These are phyloP conservation scores for Aspergillus viridinutans DNA, from an alignment of 2,329 filamentous ascomycete species.

Conservation along the genomic window DNA sequence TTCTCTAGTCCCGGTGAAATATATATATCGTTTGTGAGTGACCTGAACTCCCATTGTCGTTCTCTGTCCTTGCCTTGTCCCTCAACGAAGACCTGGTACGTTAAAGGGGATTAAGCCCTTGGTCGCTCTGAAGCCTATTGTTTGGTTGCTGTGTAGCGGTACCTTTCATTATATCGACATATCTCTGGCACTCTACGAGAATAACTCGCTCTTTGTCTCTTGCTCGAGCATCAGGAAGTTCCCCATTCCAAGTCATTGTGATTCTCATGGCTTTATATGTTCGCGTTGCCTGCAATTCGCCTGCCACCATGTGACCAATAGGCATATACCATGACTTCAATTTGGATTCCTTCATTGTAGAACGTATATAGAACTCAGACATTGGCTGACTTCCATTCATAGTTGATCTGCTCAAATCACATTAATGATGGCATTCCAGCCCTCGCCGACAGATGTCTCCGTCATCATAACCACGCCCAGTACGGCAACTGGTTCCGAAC, in stretches of 20 bases:
- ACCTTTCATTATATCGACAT: not conserved
- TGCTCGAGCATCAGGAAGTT: not conserved
- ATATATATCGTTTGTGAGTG: not conserved
- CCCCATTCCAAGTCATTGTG: not conserved
- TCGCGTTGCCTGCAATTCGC: not conserved
- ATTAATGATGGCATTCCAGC: constrained; percentile 32
- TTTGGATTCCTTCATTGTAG: not conserved
- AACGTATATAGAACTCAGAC: not conserved
- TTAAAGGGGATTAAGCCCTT: not conserved
- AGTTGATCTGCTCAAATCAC: not conserved
- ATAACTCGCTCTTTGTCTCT: not conserved
- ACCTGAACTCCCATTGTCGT: not conserved
- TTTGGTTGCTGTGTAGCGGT: not conserved
- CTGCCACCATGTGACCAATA: not conserved
- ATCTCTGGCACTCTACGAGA: not conserved
- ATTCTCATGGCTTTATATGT: not conserved
- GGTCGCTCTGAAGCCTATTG: not conserved
- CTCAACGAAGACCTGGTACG: not conserved
- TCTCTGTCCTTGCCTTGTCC: not conserved
- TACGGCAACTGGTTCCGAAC: constrained; percentile 16
- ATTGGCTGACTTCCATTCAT: not conserved
- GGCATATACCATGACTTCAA: not conserved
- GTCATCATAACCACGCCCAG: constrained; percentile 36
- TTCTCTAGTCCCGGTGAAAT: not conserved
- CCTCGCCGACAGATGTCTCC: constrained; percentile 36